Evolutionary conservation across 2,329 filamentous ascomycete species (phyloP).

Genomic region (Diaporthe citriasiana): DNA sequence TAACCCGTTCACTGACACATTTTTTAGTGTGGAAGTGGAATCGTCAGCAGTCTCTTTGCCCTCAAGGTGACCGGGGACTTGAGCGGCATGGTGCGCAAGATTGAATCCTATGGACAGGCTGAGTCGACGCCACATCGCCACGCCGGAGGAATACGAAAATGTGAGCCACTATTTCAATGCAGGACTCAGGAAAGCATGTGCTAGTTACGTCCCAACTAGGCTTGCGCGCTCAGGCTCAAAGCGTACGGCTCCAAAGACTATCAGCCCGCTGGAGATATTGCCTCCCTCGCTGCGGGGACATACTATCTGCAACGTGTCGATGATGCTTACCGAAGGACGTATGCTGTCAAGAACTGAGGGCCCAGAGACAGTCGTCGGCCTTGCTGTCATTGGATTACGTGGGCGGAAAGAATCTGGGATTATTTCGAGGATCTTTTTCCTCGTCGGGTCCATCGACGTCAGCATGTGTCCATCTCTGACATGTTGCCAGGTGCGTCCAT

Average conservation of each 20-base stretch:
- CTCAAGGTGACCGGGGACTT: slow-evolving; percentile 81
- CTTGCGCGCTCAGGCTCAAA: slow-evolving; percentile 85
- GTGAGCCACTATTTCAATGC: slow-evolving; percentile 61
- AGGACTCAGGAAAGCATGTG: neutral
- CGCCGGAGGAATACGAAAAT: slow-evolving; percentile 80
- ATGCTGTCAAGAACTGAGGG: slow-evolving; percentile 79
- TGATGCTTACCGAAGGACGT: slow-evolving; percentile 87
- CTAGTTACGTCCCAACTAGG: slow-evolving; percentile 57
- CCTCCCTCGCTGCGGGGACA: slow-evolving; percentile 75
- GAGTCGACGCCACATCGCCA: slow-evolving; percentile 73
- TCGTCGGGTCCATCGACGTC: no score
- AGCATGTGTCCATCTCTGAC: neutral
- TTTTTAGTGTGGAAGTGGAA: slow-evolving; percentile 15
- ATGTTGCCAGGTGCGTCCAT: no score
- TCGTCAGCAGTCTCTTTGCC: slow-evolving; percentile 47
- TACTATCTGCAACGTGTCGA: slow-evolving; percentile 88
- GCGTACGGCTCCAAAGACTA: slow-evolving; percentile 87
- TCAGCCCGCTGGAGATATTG: slow-evolving; percentile 76
- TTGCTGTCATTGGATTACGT: fast-evolving
- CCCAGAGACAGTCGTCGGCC: no score
- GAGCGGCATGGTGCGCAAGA: slow-evolving; percentile 73
- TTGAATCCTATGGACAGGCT: slow-evolving; percentile 81
- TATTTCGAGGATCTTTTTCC: no score
- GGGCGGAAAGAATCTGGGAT: no score
- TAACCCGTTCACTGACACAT: neutral